Conservation (phyloP, 148 eudicot species). For the Chenopodium quinoa region DNA sequence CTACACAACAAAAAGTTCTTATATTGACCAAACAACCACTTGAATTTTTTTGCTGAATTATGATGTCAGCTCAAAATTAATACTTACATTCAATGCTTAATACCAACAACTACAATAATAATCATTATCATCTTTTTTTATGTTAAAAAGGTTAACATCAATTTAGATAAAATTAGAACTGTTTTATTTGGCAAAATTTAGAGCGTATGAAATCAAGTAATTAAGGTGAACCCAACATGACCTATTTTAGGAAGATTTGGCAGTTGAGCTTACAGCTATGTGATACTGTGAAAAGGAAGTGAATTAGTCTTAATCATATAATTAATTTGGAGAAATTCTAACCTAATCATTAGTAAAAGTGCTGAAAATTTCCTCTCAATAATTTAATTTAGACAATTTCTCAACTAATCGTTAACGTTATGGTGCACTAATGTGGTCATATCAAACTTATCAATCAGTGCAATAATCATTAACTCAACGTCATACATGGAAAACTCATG, state of each 20-base stretch:
- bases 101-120: too few relatives aligned
- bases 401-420: slow-evolving; percentile 15
- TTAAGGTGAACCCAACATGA: background rate
- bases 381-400: slow-evolving; percentile 1
- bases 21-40: too few relatives aligned
- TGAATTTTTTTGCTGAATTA: too few relatives aligned
- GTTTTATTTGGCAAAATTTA: too few relatives aligned
- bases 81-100: too few relatives aligned
- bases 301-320: slow-evolving; percentile 3
- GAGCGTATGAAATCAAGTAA: too few relatives aligned
- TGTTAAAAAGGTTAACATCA: too few relatives aligned
- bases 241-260: background rate
- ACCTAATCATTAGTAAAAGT: slow-evolving; percentile 1
- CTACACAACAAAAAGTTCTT: too few relatives aligned
- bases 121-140: too few relatives aligned
- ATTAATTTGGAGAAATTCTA: background rate
- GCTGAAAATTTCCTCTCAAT: background rate
- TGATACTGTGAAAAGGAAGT: background rate
- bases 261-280: background rate
- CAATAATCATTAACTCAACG: background rate
- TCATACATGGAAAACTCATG: background rate
- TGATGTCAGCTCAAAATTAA: too few relatives aligned
- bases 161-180: too few relatives aligned
- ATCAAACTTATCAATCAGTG: background rate
- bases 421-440: background rate